Evolutionary conservation across 2,329 filamentous ascomycete species (phyloP).

Genomic region (Botrytis tulipae): DNA sequence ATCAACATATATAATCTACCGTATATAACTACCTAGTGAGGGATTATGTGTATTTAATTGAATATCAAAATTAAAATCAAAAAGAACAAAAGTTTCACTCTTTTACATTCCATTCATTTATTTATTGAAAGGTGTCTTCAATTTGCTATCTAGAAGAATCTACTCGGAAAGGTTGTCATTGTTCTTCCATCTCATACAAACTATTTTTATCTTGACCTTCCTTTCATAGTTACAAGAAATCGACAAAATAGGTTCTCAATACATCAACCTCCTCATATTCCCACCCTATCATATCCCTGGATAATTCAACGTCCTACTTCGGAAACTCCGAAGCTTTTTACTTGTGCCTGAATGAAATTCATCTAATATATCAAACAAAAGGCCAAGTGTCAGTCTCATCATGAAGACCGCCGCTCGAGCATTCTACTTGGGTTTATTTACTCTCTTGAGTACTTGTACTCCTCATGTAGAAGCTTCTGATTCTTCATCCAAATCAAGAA

Average conservation of each 20-base stretch:
- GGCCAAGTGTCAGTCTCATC: constrained; percentile 29
- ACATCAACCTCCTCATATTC: not conserved
- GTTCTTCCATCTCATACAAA: not conserved
- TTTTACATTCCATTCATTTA: not conserved
- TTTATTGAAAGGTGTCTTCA: not conserved
- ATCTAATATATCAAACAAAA: constrained; percentile 15
- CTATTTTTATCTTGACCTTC: constrained; percentile 15
- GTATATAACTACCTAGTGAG: not conserved
- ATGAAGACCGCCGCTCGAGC: constrained; percentile 55
- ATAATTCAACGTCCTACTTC: not conserved
- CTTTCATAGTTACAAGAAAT: constrained; percentile 7
- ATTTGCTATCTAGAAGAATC: not conserved
- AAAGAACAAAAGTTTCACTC: not conserved
- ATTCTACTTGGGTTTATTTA: constrained; percentile 62
- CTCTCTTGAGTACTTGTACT: constrained; percentile 50
- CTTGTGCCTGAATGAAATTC: not conserved
- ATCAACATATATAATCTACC: not conserved
- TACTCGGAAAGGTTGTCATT: not conserved
- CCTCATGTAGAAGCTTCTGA: constrained; percentile 43
- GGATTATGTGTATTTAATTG: not conserved
- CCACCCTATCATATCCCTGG: constrained; percentile 1
- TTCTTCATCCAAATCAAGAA: constrained; percentile 36
- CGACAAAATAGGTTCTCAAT: constrained; percentile 13
- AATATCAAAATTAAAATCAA: not conserved
- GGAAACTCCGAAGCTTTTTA: not conserved